These are phyloP conservation scores for Eimeria praecox DNA, from an alignment of 169 alveolate species.

Conservation along the genomic window DNA sequence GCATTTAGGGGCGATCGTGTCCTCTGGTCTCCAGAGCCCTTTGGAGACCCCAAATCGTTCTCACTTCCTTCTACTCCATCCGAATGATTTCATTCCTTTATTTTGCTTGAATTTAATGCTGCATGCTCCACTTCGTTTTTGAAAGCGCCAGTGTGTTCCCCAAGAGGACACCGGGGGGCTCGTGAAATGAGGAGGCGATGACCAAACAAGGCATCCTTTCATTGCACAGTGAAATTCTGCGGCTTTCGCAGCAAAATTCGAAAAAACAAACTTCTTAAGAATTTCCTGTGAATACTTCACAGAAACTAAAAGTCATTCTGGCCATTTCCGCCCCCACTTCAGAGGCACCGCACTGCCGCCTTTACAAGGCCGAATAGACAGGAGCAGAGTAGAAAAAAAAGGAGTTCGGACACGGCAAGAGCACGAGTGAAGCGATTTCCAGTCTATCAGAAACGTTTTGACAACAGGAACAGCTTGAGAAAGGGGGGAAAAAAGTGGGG, in stretches of 20 bases:
- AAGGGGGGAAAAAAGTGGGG: too few species aligned
- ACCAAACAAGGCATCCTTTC: neutral
- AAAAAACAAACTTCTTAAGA: neutral
- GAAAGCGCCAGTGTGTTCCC: neutral
- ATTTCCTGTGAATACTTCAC: neutral
- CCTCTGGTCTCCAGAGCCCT: constrained; percentile 64
- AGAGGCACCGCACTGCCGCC: neutral
- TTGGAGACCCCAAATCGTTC: neutral
- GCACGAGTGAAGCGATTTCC: neutral
- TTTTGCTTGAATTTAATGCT: neutral
- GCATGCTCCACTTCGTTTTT: neutral
- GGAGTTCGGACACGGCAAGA: neutral
- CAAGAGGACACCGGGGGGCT: neutral
- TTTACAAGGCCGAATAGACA: neutral
- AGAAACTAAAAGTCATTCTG: neutral
- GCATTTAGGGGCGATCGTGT: constrained; percentile 15
- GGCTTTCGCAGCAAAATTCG: neutral
- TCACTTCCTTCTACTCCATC: neutral
- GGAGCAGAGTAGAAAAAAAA: neutral
- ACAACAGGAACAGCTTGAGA: too few species aligned
- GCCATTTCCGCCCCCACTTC: neutral
- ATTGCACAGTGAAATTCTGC: neutral
- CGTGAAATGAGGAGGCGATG: neutral
- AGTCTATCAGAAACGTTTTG: neutral
- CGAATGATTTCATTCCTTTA: neutral